Conservation (phyloP, 495 filamentous ascomycete species). For the Trichoderma gamsii region DNA sequence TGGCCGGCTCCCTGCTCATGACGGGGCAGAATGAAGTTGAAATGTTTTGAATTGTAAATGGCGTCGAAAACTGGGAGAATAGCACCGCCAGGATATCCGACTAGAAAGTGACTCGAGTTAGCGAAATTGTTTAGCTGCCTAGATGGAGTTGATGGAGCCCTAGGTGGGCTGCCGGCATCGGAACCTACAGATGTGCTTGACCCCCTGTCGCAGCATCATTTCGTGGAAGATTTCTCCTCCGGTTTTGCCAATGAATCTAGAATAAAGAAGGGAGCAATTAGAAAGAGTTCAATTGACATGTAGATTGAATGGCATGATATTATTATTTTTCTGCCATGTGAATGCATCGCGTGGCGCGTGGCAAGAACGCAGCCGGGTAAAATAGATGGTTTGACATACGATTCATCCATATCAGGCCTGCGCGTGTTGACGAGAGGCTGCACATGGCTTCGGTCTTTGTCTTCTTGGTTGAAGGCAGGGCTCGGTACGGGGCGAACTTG, state of each 20-base stretch:
- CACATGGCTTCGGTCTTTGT: conserved; percentile 47
- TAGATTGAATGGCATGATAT: neutral
- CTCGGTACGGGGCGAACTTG: conserved; percentile 51
- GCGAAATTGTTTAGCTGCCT: conserved; percentile 10
- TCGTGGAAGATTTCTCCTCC: conserved; percentile 98
- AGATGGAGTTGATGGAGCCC: neutral
- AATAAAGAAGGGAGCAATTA: neutral
- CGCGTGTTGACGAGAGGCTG: conserved; percentile 61
- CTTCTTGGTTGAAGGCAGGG: conserved; percentile 59
- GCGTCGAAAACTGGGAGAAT: conserved; percentile 82
- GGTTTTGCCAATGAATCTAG: conserved; percentile 87
- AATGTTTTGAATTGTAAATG: conserved; percentile 74
- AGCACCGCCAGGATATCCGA: conserved; percentile 72
- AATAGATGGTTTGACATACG: conserved; percentile 40
- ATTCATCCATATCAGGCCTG: conserved; percentile 67
- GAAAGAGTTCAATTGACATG: neutral
- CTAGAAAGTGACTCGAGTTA: conserved; percentile 27
- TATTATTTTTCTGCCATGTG: neutral
- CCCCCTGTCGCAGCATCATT: conserved; percentile 91
- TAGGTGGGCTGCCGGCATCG: neutral
- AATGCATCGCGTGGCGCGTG: neutral
- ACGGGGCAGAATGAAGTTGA: conserved; percentile 67
- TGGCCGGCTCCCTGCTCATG: conserved; percentile 79
- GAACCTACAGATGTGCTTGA: conserved; percentile 84
- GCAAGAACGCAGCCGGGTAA: conserved; percentile 20